Evolutionary conservation across 805 yeast genomes (phyloP), one percentile per base, ranked within the genome.

Genomic region (Kodamaea neixiangensis): DNA sequence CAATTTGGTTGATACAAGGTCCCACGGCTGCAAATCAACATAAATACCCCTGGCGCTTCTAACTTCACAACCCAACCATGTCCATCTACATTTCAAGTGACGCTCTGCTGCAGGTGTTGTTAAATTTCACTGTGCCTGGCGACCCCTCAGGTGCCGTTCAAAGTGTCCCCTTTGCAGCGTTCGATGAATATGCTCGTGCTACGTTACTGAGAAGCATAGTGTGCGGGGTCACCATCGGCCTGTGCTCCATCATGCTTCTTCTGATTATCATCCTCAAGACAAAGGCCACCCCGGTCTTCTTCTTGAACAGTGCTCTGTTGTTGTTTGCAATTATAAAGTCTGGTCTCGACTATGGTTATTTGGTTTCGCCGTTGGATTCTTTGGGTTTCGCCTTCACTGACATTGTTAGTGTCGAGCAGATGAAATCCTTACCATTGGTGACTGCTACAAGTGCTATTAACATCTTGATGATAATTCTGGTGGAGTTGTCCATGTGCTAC

Each of bases 231-330:
- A 19, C 53, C 17, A 45, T 55, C 9, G 58, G 58, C 3, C 46
- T 53, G 42, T 48, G 58, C 31, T 46, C 42, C 14, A 42, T 53
- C 19, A 42, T 54, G 25, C 18, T 31, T 5, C 9, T 45, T 1
- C 44, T 55, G 14, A 22, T 50, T 10, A 15, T 53, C 11, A 52
- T 54, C 15, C 22, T 54, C 21, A 52, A 49, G n/a, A 80, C 78
- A 52, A 81, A 76, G 58, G 76, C 67, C 18, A 81, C 92, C 0
- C 88, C 91, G 6, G 80, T 90, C 22, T 93, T 89, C 64, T 64
- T 84, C n/a, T 67, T 90, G 42, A 91, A 92, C 66, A 84, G 83
- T 62, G 46, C 75, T 2, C 80, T 87, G 31, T 71, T 93, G 47
- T 46, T 80, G 2, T 62, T 83, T 3, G 67, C 85, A 48, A 65